Evolutionary conservation across 306 rosid species (phyloP).

Genomic region (Amphicarpaea edgeworthii): DNA sequence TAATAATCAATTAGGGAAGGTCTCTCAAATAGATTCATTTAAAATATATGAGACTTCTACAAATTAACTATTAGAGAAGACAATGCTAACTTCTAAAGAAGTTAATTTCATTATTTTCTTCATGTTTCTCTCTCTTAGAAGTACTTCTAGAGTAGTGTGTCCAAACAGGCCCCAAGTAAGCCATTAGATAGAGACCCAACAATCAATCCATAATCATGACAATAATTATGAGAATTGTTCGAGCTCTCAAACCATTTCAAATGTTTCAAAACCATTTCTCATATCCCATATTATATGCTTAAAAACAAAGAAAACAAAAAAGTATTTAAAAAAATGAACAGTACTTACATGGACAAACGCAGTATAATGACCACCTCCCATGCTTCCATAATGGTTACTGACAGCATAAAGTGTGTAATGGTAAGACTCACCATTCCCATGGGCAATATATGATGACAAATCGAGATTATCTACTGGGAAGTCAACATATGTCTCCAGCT

Average conservation of each 20-base stretch:
- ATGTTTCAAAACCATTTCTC: slow-evolving; percentile 32
- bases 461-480: slow-evolving; percentile 90
- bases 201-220: slow-evolving; percentile 33
- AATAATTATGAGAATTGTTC: background rate
- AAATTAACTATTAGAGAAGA: no score
- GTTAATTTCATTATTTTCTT: no score
- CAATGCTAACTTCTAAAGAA: no score
- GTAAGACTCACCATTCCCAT: slow-evolving; percentile 62
- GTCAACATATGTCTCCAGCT: slow-evolving; percentile 94
- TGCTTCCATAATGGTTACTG: slow-evolving; percentile 97
- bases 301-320: background rate
- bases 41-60: no score
- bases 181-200: slow-evolving; percentile 27
- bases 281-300: slow-evolving; percentile 17
- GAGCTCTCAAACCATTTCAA: slow-evolving; percentile 6
- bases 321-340: slow-evolving; percentile 32
- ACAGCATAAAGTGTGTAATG: slow-evolving; percentile 89
- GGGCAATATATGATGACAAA: slow-evolving; percentile 78
- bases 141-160: no score
- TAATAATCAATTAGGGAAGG: no score
- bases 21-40: no score
- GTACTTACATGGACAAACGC: slow-evolving; percentile 96
- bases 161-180: no score
- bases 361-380: slow-evolving; percentile 99
- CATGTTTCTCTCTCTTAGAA: no score